Percentiles rank a stretch among this genome's conserved stretches.
Conservation (phyloP, 2,329 filamentous ascomycete species). For the Cercospora janseana region DNA sequence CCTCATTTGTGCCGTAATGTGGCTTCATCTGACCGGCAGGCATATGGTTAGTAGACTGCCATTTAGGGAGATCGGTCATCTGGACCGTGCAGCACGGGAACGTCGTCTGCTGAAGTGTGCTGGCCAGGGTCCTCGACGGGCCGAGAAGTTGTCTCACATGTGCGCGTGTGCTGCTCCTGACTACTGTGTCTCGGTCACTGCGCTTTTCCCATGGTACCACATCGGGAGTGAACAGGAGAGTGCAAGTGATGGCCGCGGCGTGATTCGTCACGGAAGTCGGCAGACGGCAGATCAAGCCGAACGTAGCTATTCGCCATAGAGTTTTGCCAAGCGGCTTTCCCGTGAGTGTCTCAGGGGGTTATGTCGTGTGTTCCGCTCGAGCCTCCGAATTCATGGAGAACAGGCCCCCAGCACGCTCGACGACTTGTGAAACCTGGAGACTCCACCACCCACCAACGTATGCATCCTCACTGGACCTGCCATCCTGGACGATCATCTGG, state of each 20-base stretch:
- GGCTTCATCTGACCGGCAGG: neutral
- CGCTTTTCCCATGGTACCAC: neutral
- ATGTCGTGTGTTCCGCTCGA: conserved; percentile 13
- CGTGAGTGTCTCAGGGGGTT: conserved; percentile 1
- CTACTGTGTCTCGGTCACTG: neutral
- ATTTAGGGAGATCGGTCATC: conserved; percentile 3
- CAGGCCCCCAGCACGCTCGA: conserved; percentile 4
- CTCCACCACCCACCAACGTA: conserved; percentile 1
- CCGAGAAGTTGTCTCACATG: conserved; percentile 13
- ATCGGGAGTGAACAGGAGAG: neutral
- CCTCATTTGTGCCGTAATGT: conserved; percentile 46
- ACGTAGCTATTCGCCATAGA: neutral
- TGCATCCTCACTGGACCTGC: too few relatives aligned
- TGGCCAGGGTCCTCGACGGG: conserved; percentile 1
- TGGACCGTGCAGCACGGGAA: neutral
- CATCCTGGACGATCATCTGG: neutral
- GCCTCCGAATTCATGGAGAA: neutral
- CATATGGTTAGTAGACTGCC: neutral
- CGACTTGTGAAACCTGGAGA: conserved; percentile 19
- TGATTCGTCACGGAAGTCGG: neutral
- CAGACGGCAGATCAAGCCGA: neutral
- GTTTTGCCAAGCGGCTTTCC: neutral
- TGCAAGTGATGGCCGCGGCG: neutral
- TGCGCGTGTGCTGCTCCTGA: neutral
- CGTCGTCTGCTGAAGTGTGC: neutral